phyloP scores from a whole-genome alignment of 768 basidiomycete genomes.

The Xanthoconium purpureum region DNA sequence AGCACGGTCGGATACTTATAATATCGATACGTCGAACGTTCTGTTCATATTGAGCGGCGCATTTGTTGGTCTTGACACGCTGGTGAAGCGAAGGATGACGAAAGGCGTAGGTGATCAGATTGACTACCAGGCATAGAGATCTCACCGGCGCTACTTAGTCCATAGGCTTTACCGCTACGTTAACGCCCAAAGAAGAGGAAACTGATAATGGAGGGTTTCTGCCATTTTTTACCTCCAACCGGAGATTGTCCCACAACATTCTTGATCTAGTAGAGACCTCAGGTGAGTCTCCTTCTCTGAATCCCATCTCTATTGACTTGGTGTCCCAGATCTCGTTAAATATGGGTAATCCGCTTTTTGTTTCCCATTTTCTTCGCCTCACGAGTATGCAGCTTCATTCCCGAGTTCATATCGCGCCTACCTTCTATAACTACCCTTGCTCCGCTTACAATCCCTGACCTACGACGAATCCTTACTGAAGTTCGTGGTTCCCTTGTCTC shows the following conservation, averaged over 20 bases:
- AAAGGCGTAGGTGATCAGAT: slow-evolving; percentile 65
- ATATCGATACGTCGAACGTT: slow-evolving; percentile 86
- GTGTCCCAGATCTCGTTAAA: slow-evolving; percentile 65
- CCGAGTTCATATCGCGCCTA: slow-evolving; percentile 92
- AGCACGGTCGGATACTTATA: slow-evolving; percentile 66
- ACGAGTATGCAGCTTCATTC: slow-evolving; percentile 65
- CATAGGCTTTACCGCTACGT: slow-evolving; percentile 76
- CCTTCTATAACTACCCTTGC: slow-evolving; percentile 86
- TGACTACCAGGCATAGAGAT: not conserved
- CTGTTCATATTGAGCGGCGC: slow-evolving; percentile 96
- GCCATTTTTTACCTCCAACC: slow-evolving; percentile 80
- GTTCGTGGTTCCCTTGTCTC: slow-evolving; percentile 89
- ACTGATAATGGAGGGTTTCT: slow-evolving; percentile 36
- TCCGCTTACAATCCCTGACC: slow-evolving; percentile 74
- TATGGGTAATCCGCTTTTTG: slow-evolving; percentile 55
- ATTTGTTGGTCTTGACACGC: slow-evolving; percentile 84
- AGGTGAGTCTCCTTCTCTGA: slow-evolving; percentile 39
- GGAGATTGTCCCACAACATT: slow-evolving; percentile 47
- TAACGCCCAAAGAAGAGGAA: slow-evolving; percentile 41
- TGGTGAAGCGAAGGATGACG: slow-evolving; percentile 75
- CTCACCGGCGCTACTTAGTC: slow-evolving; percentile 49
- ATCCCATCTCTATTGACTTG: not conserved
- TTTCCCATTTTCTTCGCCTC: not conserved
- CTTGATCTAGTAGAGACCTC: slow-evolving; percentile 71
- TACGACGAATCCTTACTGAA: slow-evolving; percentile 88